A percentile compares a stretch with the other conserved stretches of the same genome.
Conservation (phyloP, 805 yeast species). For the Candida ortonii region DNA sequence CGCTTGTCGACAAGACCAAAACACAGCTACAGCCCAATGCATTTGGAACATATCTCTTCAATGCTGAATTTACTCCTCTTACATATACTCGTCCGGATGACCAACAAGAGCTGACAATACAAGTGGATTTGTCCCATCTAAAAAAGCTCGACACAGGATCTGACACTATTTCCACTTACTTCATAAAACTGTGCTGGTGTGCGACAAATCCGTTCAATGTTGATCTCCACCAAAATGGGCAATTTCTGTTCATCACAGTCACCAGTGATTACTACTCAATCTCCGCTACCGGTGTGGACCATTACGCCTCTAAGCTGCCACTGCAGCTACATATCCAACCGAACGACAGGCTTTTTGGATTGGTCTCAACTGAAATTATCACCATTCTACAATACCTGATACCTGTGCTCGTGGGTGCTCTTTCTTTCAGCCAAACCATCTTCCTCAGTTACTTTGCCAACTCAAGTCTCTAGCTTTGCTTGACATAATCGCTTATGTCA, state of each 20-base stretch:
- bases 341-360: slow-evolving; percentile 5
- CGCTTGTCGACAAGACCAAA: background rate
- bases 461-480: no score
- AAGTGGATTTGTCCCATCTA: slow-evolving; percentile 7
- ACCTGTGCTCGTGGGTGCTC: slow-evolving; percentile 7
- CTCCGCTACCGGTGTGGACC: slow-evolving; percentile 5
- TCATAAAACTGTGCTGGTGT: slow-evolving; percentile 25
- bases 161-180: slow-evolving; percentile 1
- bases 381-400: slow-evolving; percentile 8
- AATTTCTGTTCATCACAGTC: slow-evolving; percentile 12
- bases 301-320: slow-evolving; percentile 11
- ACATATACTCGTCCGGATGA: slow-evolving; percentile 10
- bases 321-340: slow-evolving; percentile 16
- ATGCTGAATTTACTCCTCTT: slow-evolving; percentile 10
- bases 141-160: slow-evolving; percentile 1
- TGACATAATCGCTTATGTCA: no score
- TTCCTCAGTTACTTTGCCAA: no score
- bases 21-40: slow-evolving; percentile 4
- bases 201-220: slow-evolving; percentile 27
- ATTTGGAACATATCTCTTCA: background rate
- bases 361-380: slow-evolving; percentile 14
- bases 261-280: slow-evolving; percentile 22
- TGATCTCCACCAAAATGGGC: slow-evolving; percentile 1
- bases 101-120: slow-evolving; percentile 8
- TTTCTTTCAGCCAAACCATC: no score